Conservation (phyloP, 129 eudicot genomes). For the Heracleum sosnowskyi region DNA sequence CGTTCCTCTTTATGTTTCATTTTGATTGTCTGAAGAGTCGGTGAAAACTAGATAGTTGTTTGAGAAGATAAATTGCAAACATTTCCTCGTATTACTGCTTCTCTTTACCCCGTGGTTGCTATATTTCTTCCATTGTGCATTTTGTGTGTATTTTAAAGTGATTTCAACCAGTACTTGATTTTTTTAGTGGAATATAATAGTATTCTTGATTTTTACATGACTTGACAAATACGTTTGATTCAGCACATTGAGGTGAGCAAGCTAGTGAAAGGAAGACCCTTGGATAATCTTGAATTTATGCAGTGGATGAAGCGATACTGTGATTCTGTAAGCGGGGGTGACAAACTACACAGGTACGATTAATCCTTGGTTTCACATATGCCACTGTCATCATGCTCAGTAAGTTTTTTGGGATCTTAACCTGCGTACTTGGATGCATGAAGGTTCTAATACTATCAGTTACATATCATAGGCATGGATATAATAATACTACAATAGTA, state of each 20-base stretch:
- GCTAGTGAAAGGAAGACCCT: conserved; percentile 79
- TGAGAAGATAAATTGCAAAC: background rate
- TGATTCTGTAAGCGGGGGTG: conserved; percentile 73
- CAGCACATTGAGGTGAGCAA: conserved; percentile 95
- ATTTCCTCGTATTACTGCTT: background rate
- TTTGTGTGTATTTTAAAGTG: background rate
- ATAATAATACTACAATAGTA: fast-evolving
- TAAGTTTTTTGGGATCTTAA: background rate
- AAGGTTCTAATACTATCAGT: background rate
- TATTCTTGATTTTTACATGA: background rate
- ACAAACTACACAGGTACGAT: conserved; percentile 44
- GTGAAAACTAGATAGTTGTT: background rate
- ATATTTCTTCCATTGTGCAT: background rate
- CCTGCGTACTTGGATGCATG: background rate
- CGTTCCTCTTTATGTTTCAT: background rate
- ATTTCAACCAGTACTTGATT: background rate
- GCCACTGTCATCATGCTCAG: background rate
- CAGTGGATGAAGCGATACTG: conserved; percentile 98
- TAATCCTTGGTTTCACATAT: background rate
- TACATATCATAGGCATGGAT: background rate
- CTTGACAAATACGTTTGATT: conserved; percentile 4
- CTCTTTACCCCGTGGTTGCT: background rate
- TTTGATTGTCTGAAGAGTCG: background rate
- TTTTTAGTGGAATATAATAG: background rate
- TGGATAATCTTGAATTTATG: conserved; percentile 91